Percentiles rank a stretch among this genome's conserved stretches.
phyloP scores from a whole-genome alignment of 768 basidiomycete species.

The Amanita fuliginea region DNA sequence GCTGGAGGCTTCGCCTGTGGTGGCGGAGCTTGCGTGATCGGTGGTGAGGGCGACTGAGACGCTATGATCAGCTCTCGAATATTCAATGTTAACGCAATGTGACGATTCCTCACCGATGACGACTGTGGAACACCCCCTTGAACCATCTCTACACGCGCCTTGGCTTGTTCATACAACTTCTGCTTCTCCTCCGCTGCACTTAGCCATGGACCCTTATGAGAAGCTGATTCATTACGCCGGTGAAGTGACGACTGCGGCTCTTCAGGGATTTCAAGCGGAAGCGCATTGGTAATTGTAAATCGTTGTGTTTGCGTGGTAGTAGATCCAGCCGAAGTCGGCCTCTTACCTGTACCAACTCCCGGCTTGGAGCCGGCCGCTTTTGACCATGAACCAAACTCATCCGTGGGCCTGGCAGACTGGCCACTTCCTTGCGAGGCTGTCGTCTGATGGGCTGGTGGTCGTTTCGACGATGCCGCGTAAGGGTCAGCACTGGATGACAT shows the following conservation, averaged over 20 bases:
- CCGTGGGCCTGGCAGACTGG: constrained; percentile 2
- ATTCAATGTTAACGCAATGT: neutral
- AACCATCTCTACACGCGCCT: constrained; percentile 42
- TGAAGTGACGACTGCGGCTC: constrained; percentile 10
- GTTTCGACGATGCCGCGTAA: constrained; percentile 2
- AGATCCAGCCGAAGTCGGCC: constrained; percentile 17
- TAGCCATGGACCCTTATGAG: constrained; percentile 29
- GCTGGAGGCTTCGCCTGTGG: constrained; percentile 9
- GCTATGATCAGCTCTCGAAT: neutral
- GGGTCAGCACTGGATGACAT: neutral
- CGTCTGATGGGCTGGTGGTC: constrained; percentile 5
- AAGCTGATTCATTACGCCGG: constrained; percentile 7
- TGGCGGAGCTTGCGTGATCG: constrained; percentile 11
- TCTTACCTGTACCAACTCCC: constrained; percentile 8
- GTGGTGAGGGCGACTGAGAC: constrained; percentile 7
- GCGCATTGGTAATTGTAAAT: constrained; percentile 31
- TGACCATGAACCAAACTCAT: constrained; percentile 11
- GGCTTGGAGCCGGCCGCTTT: constrained; percentile 6
- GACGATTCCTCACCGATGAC: constrained; percentile 21
- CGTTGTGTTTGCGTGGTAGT: constrained; percentile 17
- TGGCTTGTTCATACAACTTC: constrained; percentile 51
- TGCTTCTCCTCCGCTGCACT: constrained; percentile 56
- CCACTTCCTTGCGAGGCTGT: neutral
- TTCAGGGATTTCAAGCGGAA: constrained; percentile 19
- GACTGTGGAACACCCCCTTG: constrained; percentile 29